phyloP scores from a whole-genome alignment of 371 early-diverging fungal species.

The Rhizomucor pusillus region DNA sequence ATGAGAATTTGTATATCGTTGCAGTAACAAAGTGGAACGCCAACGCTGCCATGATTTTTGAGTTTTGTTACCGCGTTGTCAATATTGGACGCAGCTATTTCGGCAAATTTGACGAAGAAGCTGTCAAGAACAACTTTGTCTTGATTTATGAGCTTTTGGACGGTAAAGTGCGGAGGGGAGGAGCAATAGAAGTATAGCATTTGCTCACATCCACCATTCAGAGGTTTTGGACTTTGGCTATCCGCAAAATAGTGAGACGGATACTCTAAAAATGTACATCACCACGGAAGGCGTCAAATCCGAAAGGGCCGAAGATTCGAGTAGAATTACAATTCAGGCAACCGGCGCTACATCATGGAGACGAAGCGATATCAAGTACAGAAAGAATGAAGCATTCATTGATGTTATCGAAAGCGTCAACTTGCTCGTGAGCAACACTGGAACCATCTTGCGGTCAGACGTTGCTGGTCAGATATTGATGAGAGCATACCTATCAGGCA shows the following conservation, averaged over 20 bases:
- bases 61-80: slow-evolving; percentile 79
- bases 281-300: slow-evolving; percentile 85
- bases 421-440: slow-evolving; percentile 75
- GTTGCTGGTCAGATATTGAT: slow-evolving; percentile 87
- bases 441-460: slow-evolving; percentile 76
- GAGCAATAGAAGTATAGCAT: neutral
- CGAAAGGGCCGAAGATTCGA: slow-evolving; percentile 74
- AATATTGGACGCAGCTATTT: slow-evolving; percentile 80
- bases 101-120: slow-evolving; percentile 86
- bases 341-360: slow-evolving; percentile 91
- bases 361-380: slow-evolving; percentile 84
- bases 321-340: slow-evolving; percentile 87
- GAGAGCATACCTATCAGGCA: slow-evolving; percentile 95
- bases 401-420: slow-evolving; percentile 92
- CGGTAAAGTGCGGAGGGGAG: slow-evolving; percentile 50
- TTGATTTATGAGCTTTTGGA: slow-evolving; percentile 90
- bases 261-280: slow-evolving; percentile 86
- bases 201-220: slow-evolving; percentile 17
- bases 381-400: slow-evolving; percentile 88
- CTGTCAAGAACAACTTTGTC: slow-evolving; percentile 89
- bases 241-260: slow-evolving; percentile 88
- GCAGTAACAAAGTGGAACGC: slow-evolving; percentile 84
- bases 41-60: slow-evolving; percentile 83
- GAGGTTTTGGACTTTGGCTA: slow-evolving; percentile 92
- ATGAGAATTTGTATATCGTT: slow-evolving; percentile 88